A percentile compares a stretch with the other conserved stretches of the same genome.
phyloP scores from a whole-genome alignment of 257 asterid genomes.

The Nicotiana benthamiana region DNA sequence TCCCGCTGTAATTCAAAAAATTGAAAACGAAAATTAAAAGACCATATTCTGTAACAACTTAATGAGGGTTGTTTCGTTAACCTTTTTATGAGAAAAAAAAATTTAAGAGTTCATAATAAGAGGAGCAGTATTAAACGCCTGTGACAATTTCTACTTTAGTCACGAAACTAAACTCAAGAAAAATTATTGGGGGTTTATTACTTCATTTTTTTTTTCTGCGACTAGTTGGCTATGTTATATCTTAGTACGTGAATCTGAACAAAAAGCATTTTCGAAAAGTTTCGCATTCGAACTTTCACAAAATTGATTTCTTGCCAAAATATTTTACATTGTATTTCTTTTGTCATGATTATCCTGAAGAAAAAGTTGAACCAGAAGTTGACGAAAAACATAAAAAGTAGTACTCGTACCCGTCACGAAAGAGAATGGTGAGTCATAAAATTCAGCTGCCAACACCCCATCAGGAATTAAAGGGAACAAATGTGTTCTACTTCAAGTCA shows the following conservation, averaged over 20 bases:
- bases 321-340: neutral
- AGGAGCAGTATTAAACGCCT: neutral
- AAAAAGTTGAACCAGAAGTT: neutral
- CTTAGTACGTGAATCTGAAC: neutral
- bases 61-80: neutral
- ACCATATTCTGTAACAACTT: too few relatives aligned
- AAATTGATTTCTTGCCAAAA: neutral
- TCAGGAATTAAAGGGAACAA: neutral
- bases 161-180: neutral
- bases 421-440: neutral
- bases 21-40: too few relatives aligned
- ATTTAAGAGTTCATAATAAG: neutral
- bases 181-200: neutral
- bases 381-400: neutral
- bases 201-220: neutral
- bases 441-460: neutral
- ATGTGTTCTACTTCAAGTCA: neutral
- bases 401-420: neutral
- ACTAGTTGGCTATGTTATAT: neutral
- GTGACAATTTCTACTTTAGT: neutral
- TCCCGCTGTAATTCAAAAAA: too few relatives aligned
- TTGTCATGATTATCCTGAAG: neutral
- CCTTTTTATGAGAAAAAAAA: too few relatives aligned
- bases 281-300: neutral
- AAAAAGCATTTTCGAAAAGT: neutral